Percentiles rank a stretch among this genome's conserved stretches.
These are phyloP conservation scores for Isatis tinctoria DNA, from an alignment of 345 rosid species.

Conservation along the genomic window DNA sequence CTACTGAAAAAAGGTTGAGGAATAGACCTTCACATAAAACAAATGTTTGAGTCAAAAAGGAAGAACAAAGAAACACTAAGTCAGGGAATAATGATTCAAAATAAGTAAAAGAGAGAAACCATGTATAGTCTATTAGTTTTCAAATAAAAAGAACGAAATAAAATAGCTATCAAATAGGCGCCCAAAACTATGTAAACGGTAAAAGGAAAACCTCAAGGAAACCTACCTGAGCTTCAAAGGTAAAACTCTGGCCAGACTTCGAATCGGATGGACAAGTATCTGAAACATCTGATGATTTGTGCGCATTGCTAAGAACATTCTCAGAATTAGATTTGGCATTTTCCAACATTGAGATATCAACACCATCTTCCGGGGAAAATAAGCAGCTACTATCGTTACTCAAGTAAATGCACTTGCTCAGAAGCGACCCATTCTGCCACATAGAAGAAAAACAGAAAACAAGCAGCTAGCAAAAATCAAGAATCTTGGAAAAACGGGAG, in stretches of 20 bases:
- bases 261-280: constrained; percentile 45
- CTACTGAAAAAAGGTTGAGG: not conserved
- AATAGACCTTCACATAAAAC: constrained; percentile 1
- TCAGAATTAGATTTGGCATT: constrained; percentile 43
- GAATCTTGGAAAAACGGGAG: constrained; percentile 11
- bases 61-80: not conserved
- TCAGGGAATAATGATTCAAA: not conserved
- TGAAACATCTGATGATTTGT: constrained; percentile 37
- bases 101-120: not conserved
- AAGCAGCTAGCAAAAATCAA: constrained; percentile 8
- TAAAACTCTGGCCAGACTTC: constrained; percentile 51
- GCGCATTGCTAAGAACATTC: constrained; percentile 34
- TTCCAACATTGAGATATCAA: constrained; percentile 62
- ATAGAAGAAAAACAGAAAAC: constrained; percentile 14
- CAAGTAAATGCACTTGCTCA: constrained; percentile 82
- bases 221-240: constrained; percentile 91
- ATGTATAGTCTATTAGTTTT: not conserved
- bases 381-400: constrained; percentile 92
- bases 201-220: not conserved
- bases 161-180: not conserved
- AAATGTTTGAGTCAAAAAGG: not conserved
- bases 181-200: not conserved
- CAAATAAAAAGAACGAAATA: not conserved
- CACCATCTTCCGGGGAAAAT: constrained; percentile 77
- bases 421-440: constrained; percentile 76